Base-by-base conservation (phyloP, 176 grass and related monocot species). In the maize (Zea mays) region DNA sequence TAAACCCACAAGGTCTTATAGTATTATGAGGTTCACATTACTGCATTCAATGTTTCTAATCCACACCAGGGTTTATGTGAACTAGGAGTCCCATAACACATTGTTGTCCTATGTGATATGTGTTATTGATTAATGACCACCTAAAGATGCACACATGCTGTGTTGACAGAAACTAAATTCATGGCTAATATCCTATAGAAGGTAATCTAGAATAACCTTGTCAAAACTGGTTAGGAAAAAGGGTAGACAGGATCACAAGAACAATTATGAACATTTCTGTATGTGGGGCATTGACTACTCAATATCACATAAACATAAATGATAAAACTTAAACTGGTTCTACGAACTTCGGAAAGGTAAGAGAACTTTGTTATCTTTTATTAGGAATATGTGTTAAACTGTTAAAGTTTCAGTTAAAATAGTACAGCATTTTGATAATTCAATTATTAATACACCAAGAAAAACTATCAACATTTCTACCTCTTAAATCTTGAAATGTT, bases 41-140 rank as follows among this genome's bases (percentile, higher is more conserved):
- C 57, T 60, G 57, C 57, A 60, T 34, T 20, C 21, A 15, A 65
- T 65, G 36, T 65, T 65, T 19, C 54, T 65, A 16, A 65, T 65
- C 62, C 35, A 17, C 16, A 7, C 35, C 62, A 65, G 12, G 36
- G 7, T 39, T 65, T 65, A 39, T 17, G 35, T 65, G 36, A 39
- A 38, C 13, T 64, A 38, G 35, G 62, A 64, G 16, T 36, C 34
- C 35, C 36, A 39, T 65, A 65, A 16, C 6, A 39, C 14, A 65
- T 65, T 17, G 35, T 39, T 65, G 61, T 39, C 6, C 2, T 16
- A 65, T 65, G 61, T 38, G 34, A 5, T 38, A 14, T 16, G 14
- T 16, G 36, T 39, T 65, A 65, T 38, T 65, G 36, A 38, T 16
- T 65, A 39, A 65, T 64, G 13, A 64, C 15, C 36, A 64, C 34